Percentiles rank a stretch among this genome's conserved stretches.
These are phyloP conservation scores for Gloeopeniophorella convolvens DNA, from an alignment of 768 basidiomycete genomes.

Conservation along the genomic window DNA sequence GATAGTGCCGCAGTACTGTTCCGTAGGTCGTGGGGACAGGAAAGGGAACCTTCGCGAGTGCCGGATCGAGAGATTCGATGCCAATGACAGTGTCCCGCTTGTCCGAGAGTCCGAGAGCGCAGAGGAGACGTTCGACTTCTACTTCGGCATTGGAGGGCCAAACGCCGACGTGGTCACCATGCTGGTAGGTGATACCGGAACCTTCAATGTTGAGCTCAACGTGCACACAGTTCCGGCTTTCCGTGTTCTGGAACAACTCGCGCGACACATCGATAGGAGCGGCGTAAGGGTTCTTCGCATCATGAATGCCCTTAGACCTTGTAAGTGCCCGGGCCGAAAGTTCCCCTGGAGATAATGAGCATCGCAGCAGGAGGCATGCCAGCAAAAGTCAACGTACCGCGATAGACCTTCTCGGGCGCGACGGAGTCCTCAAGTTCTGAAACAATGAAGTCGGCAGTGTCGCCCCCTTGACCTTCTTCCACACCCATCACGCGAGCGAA, in stretches of 20 bases:
- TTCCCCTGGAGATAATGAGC: slow-evolving; percentile 79
- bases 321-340: slow-evolving; percentile 91
- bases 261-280: slow-evolving; percentile 71
- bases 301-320: slow-evolving; percentile 91
- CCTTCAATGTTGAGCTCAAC: slow-evolving; percentile 91
- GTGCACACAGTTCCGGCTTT: slow-evolving; percentile 88
- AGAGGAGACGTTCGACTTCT: slow-evolving; percentile 86
- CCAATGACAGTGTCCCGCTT: slow-evolving; percentile 81
- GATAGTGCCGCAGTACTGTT: slow-evolving; percentile 91
- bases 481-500: slow-evolving; percentile 79
- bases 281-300: slow-evolving; percentile 95
- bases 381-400: slow-evolving; percentile 72
- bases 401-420: slow-evolving; percentile 85
- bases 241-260: slow-evolving; percentile 74
- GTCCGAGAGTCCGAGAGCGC: slow-evolving; percentile 73
- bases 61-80: slow-evolving; percentile 96
- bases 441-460: slow-evolving; percentile 90
- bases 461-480: slow-evolving; percentile 94
- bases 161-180: slow-evolving; percentile 95
- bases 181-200: slow-evolving; percentile 97
- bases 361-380: no score
- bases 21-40: slow-evolving; percentile 93
- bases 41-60: slow-evolving; percentile 97
- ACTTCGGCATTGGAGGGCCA: slow-evolving; percentile 94
- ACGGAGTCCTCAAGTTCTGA: slow-evolving; percentile 64